Base-by-base conservation (phyloP, 2,329 filamentous ascomycete species). In the Monilinia vaccinii-corymbosi region DNA sequence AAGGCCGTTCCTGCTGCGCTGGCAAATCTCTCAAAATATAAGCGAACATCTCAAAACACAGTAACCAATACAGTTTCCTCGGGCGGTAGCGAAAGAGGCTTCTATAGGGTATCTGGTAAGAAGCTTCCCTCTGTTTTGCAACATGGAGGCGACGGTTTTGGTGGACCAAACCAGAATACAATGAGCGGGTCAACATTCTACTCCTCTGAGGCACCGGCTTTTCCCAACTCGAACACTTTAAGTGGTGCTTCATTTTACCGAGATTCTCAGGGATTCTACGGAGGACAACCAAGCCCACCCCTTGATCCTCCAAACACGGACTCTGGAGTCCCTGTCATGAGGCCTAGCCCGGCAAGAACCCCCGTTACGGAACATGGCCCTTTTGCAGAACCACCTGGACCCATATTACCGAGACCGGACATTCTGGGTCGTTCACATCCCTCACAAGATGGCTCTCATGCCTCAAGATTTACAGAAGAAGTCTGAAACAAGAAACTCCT, bases 311-410 rank as follows among this genome's bases (percentile, higher is more conserved):
- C 53, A 28, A 51, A 34, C 28, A 63, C 67, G 34, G 78, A 81
- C 58, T 85, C 82, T 67, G 82, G 83, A 11, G 74, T 84, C 4
- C 78, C 81, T n/a, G 75, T 85, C 36, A 79, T 85, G 69, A 78
- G 84, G 63, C 79, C 82, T n/a, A 82, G 85, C n/a, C 86, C 86
- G 18, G 83, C 81, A 21, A 79, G 84, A 58, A 84, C 82, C 4
- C 81, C 85, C 1, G 74, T 87, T 18, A 80, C 81, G 60, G 79
- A 82, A 61, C 75, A 79, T 53, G 78, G 76, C 28, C 79, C 80
- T 0, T 81, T 56, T 23, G 14, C 45, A 32, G 63, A 65, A 13
- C 57, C 61, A 10, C 63, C 66, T 32, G 50, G 64, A 23, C 57
- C 62, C 21, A 60, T 61, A 55, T 65, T 65, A 21, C 64, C 56